These are phyloP conservation scores for Castanea sativa DNA, from an alignment of 306 rosid genomes.

Conservation along the genomic window DNA sequence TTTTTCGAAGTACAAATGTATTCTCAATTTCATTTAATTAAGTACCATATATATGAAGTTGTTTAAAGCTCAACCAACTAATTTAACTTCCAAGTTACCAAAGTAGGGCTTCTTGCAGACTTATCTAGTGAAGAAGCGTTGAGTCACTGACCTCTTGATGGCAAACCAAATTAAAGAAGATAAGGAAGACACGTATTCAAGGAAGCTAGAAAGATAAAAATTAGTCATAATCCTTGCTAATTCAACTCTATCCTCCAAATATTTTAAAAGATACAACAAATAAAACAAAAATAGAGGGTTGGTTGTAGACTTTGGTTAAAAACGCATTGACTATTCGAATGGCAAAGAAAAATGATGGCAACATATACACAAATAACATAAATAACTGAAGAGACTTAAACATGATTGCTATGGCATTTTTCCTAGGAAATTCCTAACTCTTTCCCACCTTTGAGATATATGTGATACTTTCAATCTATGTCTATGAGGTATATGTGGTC, in stretches of 20 bases:
- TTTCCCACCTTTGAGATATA: background rate
- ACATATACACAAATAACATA: background rate
- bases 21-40: background rate
- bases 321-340: background rate
- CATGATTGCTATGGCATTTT: background rate
- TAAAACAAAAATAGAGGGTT: background rate
- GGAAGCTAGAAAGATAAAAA: background rate
- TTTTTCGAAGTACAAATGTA: too few species aligned
- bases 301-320: conserved; percentile 5
- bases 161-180: background rate
- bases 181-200: background rate
- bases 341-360: background rate
- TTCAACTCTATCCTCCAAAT: background rate
- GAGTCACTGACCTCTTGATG: background rate
- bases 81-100: background rate
- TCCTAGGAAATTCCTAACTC: background rate
- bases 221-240: background rate
- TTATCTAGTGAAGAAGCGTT: background rate
- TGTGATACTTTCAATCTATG: too few species aligned
- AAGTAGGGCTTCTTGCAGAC: conserved; percentile 10
- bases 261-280: background rate
- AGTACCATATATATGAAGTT: too few species aligned
- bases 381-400: background rate
- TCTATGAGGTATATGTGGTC: too few species aligned
- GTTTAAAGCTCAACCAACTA: too few species aligned